phyloP scores from a whole-genome alignment of 106 monocot genomes.

The Dendrobium officinale region DNA sequence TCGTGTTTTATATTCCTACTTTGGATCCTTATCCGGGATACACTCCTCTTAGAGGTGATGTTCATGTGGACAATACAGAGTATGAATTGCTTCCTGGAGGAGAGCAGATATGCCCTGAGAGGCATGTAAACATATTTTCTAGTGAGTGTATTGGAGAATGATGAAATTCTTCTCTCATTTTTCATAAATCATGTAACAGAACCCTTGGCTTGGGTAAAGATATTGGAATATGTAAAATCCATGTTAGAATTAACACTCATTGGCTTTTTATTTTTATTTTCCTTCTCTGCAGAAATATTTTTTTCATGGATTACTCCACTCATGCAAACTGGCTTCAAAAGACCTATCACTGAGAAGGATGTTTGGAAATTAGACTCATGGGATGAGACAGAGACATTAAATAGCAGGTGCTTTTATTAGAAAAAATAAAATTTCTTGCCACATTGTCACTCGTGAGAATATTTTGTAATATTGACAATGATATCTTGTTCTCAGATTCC shows the following conservation, averaged over 20 bases:
- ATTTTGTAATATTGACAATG: background rate
- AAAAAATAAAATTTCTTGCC: background rate
- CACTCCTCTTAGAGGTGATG: conserved; percentile 44
- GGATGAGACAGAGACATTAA: conserved; percentile 88
- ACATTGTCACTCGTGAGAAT: background rate
- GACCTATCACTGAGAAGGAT: conserved; percentile 94
- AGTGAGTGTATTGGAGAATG: conserved; percentile 45
- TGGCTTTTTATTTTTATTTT: background rate
- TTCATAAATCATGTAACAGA: background rate
- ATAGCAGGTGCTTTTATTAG: conserved; percentile 37
- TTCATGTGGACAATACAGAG: conserved; percentile 29
- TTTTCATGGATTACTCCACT: conserved; percentile 96
- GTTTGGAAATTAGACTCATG: conserved; percentile 96
- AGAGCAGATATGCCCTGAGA: conserved; percentile 89
- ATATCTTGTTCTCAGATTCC: conserved; percentile 44
- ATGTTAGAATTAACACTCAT: background rate
- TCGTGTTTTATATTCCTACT: conserved; percentile 58
- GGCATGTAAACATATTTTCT: conserved; percentile 64
- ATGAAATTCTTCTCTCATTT: conserved; percentile 1
- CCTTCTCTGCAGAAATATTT: conserved; percentile 37
- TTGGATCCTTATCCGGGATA: conserved; percentile 86
- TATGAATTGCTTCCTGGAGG: conserved; percentile 75
- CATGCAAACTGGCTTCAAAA: conserved; percentile 79
- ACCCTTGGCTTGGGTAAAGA: background rate
- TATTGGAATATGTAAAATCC: background rate